phyloP scores from a whole-genome alignment of 176 grass and related monocot genomes.

The Pharus latifolius region DNA sequence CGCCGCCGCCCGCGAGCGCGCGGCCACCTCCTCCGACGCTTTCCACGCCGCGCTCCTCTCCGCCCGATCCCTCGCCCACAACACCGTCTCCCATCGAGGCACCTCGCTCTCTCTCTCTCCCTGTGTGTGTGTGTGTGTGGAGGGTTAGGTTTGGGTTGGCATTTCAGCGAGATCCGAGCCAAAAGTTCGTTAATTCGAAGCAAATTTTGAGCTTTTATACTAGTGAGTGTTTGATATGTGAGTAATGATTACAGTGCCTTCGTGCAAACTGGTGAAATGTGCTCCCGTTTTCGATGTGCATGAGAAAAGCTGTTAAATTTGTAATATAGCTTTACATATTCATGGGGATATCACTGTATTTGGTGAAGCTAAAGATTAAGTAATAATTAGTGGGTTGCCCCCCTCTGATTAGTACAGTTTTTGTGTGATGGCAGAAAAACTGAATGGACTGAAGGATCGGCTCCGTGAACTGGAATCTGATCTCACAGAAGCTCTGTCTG shows the following conservation, averaged over 20 bases:
- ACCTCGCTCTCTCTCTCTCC: background rate
- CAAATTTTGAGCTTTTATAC: no score
- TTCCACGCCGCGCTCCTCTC: constrained; percentile 27
- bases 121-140: no score
- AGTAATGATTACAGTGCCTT: background rate
- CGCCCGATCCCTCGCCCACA: constrained; percentile 3
- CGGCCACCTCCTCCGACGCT: background rate
- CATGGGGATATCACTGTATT: no score
- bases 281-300: background rate
- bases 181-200: no score
- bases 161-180: no score
- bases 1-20: background rate
- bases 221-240: no score
- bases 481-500: constrained; percentile 17
- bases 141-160: background rate
- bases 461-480: constrained; percentile 23
- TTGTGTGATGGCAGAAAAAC: constrained; percentile 28
- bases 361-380: background rate
- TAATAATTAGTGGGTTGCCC: background rate
- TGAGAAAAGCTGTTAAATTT: background rate
- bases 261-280: background rate
- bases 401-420: background rate
- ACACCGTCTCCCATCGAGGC: constrained; percentile 22
- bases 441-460: constrained; percentile 22
- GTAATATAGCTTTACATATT: no score